Conservation (phyloP, 768 basidiomycete genomes). For the Phlebiopsis gigantea region DNA sequence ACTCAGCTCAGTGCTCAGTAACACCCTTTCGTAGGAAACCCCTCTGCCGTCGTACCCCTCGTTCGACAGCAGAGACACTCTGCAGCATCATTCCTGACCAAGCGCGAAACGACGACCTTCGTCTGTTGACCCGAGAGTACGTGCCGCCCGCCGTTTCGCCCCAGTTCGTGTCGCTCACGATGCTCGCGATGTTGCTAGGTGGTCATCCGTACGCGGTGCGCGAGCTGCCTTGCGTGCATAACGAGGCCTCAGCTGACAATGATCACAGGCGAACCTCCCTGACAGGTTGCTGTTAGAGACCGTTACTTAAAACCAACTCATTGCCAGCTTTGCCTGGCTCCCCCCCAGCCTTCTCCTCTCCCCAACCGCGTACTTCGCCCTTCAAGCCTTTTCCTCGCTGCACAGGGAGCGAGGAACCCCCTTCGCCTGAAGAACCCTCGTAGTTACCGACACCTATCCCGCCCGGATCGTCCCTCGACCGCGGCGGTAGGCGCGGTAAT, state of each 20-base stretch:
- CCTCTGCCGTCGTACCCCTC: slow-evolving; percentile 23
- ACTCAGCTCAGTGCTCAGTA: not conserved
- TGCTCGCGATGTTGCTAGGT: slow-evolving; percentile 39
- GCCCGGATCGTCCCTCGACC: slow-evolving; percentile 49
- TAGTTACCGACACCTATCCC: slow-evolving; percentile 51
- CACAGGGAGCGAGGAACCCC: slow-evolving; percentile 63
- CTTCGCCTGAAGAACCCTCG: slow-evolving; percentile 46
- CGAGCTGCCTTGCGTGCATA: slow-evolving; percentile 10
- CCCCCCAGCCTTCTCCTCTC: slow-evolving; percentile 11
- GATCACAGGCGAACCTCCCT: slow-evolving; percentile 73
- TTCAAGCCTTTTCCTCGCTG: slow-evolving; percentile 61
- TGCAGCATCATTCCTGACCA: slow-evolving; percentile 68
- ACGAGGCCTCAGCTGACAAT: not conserved
- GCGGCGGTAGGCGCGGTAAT: slow-evolving; percentile 78
- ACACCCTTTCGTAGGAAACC: not conserved
- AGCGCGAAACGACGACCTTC: slow-evolving; percentile 73
- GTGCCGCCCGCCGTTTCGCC: slow-evolving; percentile 20
- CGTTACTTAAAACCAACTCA: not conserved
- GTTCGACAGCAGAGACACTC: slow-evolving; percentile 37
- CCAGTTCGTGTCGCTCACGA: not conserved
- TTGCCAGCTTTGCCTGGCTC: slow-evolving; percentile 8
- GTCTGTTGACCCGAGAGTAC: slow-evolving; percentile 75
- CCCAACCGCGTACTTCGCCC: slow-evolving; percentile 24
- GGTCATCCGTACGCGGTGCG: slow-evolving; percentile 74
- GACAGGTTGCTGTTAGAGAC: slow-evolving; percentile 35